These are phyloP conservation scores for Microdochium trichocladiopsis DNA, from an alignment of 2,329 filamentous ascomycete genomes.

Conservation along the genomic window DNA sequence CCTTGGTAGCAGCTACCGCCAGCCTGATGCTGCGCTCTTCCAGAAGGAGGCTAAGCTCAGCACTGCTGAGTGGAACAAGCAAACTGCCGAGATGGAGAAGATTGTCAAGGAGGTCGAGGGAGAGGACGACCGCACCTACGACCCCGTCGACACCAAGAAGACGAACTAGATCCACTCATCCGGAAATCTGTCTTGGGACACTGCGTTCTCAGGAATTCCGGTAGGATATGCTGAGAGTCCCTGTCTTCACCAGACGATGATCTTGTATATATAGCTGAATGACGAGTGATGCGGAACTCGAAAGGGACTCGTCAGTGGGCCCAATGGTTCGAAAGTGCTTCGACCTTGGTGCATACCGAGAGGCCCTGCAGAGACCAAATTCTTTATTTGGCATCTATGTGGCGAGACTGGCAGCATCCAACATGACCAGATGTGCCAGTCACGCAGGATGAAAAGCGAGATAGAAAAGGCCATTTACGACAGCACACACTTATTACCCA, in stretches of 20 bases:
- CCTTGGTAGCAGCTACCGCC: constrained; percentile 76
- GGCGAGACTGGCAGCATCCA: not conserved
- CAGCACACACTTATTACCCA: not conserved
- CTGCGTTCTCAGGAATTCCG: not conserved
- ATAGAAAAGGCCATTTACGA: not conserved
- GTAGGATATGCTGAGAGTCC: not conserved
- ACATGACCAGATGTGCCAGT: too few species aligned
- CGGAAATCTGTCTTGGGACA: too few species aligned
- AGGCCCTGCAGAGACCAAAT: too few species aligned
- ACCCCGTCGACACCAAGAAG: constrained; percentile 36
- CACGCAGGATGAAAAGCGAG: not conserved
- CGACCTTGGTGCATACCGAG: too few species aligned
- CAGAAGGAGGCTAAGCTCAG: constrained; percentile 80
- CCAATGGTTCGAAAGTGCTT: not conserved
- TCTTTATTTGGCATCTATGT: not conserved
- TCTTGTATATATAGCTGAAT: not conserved
- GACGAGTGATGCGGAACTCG: too few species aligned
- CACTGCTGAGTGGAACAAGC: constrained; percentile 69
- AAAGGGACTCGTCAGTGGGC: too few species aligned
- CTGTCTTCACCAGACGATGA: too few species aligned
- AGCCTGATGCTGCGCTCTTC: constrained; percentile 82
- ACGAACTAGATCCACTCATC: constrained; percentile 16
- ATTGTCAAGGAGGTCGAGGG: constrained; percentile 67
- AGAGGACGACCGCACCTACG: constrained; percentile 43
- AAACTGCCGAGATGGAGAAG: constrained; percentile 68